phyloP scores from a whole-genome alignment of 441 rosid genomes.

The Populus hybrid region DNA sequence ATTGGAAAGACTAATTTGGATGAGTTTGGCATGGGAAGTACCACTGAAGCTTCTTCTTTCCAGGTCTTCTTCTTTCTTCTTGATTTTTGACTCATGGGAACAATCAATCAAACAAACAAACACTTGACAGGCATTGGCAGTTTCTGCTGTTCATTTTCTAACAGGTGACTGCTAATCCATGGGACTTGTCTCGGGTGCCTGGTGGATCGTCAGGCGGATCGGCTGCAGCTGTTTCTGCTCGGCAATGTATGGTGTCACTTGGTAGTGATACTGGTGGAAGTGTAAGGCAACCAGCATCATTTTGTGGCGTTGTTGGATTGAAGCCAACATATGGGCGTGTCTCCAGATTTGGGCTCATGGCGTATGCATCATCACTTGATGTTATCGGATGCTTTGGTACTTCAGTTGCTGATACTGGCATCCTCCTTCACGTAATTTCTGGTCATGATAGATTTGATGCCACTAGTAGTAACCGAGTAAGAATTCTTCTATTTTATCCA shows the following conservation, averaged over 20 bases:
- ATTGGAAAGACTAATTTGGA: slow-evolving; percentile 93
- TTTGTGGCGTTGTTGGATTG: slow-evolving; percentile 92
- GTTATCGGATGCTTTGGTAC: slow-evolving; percentile 91
- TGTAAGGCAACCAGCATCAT: slow-evolving; percentile 94
- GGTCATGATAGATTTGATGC: slow-evolving; percentile 85
- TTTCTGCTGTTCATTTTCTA: slow-evolving; percentile 39
- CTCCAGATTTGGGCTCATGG: slow-evolving; percentile 93
- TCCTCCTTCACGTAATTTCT: slow-evolving; percentile 80
- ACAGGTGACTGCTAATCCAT: slow-evolving; percentile 89
- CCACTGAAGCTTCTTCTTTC: slow-evolving; percentile 86
- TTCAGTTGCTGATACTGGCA: slow-evolving; percentile 83
- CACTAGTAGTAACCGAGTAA: slow-evolving; percentile 76
- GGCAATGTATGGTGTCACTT: slow-evolving; percentile 83
- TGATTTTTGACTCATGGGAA: background rate
- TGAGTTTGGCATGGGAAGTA: slow-evolving; percentile 96
- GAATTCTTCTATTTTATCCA: background rate
- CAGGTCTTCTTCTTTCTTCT: slow-evolving; percentile 42
- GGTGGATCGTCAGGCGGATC: slow-evolving; percentile 98
- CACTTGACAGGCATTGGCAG: slow-evolving; percentile 11
- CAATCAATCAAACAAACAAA: background rate
- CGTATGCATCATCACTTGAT: slow-evolving; percentile 92
- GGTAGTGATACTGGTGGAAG: slow-evolving; percentile 99
- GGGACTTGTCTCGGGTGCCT: slow-evolving; percentile 88
- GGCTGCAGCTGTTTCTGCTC: slow-evolving; percentile 89
- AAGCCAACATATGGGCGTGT: slow-evolving; percentile 96